Evolutionary conservation across 2,329 filamentous ascomycete species (phyloP), one percentile per base, ranked within the genome.

Genomic region (Graphiopsis chlorocephala): DNA sequence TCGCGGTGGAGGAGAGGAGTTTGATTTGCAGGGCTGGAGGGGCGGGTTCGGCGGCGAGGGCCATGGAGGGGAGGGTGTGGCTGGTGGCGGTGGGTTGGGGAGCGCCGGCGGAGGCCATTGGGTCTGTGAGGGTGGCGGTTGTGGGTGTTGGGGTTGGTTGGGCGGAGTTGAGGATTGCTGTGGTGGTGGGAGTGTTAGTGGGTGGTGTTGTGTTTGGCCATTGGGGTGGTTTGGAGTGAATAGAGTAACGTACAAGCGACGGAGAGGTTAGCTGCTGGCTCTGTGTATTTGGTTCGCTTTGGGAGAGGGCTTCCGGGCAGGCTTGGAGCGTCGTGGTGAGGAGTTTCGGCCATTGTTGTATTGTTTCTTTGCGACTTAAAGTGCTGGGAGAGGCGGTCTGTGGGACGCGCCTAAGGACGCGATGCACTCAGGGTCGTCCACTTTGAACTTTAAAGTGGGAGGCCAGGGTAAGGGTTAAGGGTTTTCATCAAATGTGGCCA

Each of bases 1-100:
- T 86, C n/a, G 90, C 95, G 68, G 89, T 87, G 42, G 88, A 82
- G 10, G 90, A 90, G 65, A 98, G 88, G 79, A 96, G 93, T 84
- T 97, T 94, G 79, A 99, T 88, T 67, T 92, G 86, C 60, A 97
- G 85, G 3, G 89, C 81, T n/a, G 88, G 88, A 35, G 78, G 71
- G 71, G 80, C 74, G 14, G 68, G 78, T 68, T 74, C 77, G 65
- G 35, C n/a, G 69, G 65, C 64, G 73, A 67, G 62, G 15, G 74
- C 70, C 35, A 75, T 71, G 26, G 73, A 64, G 53, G 72, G 69
- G 26, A 69, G 63, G 38, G 38, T 45, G 25, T 50, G n/a, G n/a
- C n/a, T n/a, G 23, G 69, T 23, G 28, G 59, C 50, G 64, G 56
- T 48, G 65, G 66, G 23, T 57, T 50, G 52, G 55, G 62, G 31